A percentile compares a stretch with the other conserved stretches of the same genome.
These are phyloP conservation scores for Cercospora nicotianae DNA, from an alignment of 2,329 filamentous ascomycete genomes.

Conservation along the genomic window DNA sequence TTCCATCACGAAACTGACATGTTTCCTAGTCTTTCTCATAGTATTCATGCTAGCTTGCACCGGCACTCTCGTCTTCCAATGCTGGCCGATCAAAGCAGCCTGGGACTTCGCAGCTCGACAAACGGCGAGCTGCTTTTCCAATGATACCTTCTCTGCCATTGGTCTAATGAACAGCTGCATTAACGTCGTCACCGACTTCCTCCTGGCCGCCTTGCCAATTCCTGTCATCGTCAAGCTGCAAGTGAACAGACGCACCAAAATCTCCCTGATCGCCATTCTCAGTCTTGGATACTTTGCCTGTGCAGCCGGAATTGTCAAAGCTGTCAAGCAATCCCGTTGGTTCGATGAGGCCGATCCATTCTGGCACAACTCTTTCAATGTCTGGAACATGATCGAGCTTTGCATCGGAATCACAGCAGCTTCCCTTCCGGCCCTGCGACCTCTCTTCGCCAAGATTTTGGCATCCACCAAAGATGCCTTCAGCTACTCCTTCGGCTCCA, in stretches of 20 bases:
- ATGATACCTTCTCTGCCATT: slow-evolving; percentile 45
- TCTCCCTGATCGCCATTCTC: slow-evolving; percentile 41
- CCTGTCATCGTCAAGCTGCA: slow-evolving; percentile 48
- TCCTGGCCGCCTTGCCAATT: slow-evolving; percentile 47
- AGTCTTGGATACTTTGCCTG: slow-evolving; percentile 46
- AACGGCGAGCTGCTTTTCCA: slow-evolving; percentile 47
- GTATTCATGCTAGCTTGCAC: slow-evolving; percentile 47
- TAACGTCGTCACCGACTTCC: slow-evolving; percentile 44
- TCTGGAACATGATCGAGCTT: slow-evolving; percentile 51
- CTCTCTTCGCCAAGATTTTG: slow-evolving; percentile 25
- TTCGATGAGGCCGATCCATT: slow-evolving; percentile 41
- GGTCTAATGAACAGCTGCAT: slow-evolving; percentile 51
- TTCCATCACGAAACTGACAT: slow-evolving; percentile 20
- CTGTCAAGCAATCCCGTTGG: slow-evolving; percentile 41
- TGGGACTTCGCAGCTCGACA: slow-evolving; percentile 45
- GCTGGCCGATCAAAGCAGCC: slow-evolving; percentile 46
- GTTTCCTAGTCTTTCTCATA: slow-evolving; percentile 43
- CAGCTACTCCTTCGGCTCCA: slow-evolving; percentile 10
- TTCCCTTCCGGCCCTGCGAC: slow-evolving; percentile 45
- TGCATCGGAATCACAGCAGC: slow-evolving; percentile 48
- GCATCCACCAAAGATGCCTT: slow-evolving; percentile 20
- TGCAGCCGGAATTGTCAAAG: slow-evolving; percentile 47
- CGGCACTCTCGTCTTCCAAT: slow-evolving; percentile 52
- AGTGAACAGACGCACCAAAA: slow-evolving; percentile 46
- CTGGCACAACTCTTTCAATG: slow-evolving; percentile 43